Percentiles rank a stretch among this genome's conserved stretches.
Evolutionary conservation across 345 rosid species (phyloP).

Genomic region (Hibiscus trionum): DNA sequence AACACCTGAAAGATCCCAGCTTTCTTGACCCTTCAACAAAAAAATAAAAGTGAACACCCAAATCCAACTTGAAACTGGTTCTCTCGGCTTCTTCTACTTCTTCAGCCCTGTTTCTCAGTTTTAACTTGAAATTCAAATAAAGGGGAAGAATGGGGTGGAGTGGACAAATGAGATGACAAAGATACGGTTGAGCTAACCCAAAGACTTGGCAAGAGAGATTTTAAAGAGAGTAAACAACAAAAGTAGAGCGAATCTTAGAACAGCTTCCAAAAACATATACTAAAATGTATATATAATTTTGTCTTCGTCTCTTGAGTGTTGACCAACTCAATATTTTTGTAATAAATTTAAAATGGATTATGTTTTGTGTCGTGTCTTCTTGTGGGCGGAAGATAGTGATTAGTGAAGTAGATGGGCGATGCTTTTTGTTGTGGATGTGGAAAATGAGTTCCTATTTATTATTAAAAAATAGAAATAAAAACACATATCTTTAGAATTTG

Average conservation of each 20-base stretch:
- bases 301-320: neutral
- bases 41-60: neutral
- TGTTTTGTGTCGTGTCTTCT: neutral
- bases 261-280: constrained; percentile 1
- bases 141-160: neutral
- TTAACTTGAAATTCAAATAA: neutral
- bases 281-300: neutral
- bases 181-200: constrained; percentile 21
- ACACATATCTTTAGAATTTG: neutral
- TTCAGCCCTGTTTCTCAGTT: neutral
- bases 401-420: neutral
- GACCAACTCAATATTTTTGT: neutral
- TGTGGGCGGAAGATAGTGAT: neutral
- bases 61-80: neutral
- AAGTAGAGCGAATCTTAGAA: constrained; percentile 22
- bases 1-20: neutral
- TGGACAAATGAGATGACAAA: constrained; percentile 24
- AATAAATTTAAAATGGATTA: neutral
- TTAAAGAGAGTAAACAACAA: constrained; percentile 4
- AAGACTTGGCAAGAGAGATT: constrained; percentile 6
- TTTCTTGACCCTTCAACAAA: neutral
- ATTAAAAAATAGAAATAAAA: neutral
- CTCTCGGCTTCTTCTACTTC: neutral
- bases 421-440: neutral
- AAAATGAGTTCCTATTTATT: neutral